Percentiles rank a stretch among this genome's conserved stretches.
Evolutionary conservation across 2,329 filamentous ascomycete species (phyloP).

Genomic region (Fusarium secorum): DNA sequence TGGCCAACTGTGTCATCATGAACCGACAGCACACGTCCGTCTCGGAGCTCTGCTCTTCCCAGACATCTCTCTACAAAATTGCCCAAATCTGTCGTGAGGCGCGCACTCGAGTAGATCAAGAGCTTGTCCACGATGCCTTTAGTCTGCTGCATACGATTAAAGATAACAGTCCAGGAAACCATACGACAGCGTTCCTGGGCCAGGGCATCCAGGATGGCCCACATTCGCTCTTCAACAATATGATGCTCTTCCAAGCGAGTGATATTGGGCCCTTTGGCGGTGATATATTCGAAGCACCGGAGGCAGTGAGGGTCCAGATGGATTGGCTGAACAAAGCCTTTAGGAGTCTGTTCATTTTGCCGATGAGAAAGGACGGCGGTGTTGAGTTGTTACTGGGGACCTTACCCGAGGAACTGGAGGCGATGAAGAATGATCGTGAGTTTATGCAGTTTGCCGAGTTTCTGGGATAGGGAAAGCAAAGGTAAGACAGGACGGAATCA

Average conservation of each 20-base stretch:
- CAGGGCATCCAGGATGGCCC: not conserved
- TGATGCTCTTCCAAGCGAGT: not conserved
- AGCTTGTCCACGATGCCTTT: not conserved
- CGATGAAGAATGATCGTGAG: not conserved
- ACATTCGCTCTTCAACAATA: not conserved
- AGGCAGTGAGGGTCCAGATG: not conserved
- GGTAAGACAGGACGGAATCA: not conserved
- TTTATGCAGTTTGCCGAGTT: not conserved
- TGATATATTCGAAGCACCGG: not conserved
- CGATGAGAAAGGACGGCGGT: not conserved
- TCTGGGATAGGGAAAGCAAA: not conserved
- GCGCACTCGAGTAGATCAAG: not conserved
- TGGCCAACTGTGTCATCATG: not conserved
- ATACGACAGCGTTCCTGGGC: not conserved
- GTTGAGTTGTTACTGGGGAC: not conserved
- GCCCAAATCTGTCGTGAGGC: not conserved
- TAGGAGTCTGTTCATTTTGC: not conserved
- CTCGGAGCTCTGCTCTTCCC: not conserved
- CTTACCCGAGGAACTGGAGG: not conserved
- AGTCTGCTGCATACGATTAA: not conserved
- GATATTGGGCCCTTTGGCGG: not conserved
- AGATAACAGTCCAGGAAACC: not conserved
- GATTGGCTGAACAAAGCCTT: not conserved
- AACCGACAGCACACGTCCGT: not conserved
- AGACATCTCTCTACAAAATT: not conserved